These are phyloP conservation scores for Platanthera guangdongensis DNA, from an alignment of 106 monocot species.

Conservation along the genomic window DNA sequence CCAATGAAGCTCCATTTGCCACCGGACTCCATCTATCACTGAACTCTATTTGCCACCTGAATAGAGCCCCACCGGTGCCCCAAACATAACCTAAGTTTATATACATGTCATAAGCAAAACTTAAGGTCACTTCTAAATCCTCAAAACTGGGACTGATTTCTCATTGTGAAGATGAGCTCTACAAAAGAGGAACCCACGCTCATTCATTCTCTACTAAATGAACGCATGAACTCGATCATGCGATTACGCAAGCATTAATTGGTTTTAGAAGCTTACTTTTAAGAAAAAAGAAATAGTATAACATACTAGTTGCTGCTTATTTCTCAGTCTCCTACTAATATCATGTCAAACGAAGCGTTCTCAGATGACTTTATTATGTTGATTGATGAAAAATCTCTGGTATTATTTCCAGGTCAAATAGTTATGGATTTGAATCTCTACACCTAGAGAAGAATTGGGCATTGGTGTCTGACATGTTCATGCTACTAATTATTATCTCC, in stretches of 20 bases:
- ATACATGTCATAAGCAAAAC: too few species aligned
- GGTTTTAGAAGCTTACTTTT: too few species aligned
- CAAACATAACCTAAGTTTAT: too few species aligned
- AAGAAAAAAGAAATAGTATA: not conserved
- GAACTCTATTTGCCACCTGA: not conserved
- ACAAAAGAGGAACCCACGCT: too few species aligned
- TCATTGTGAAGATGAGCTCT: too few species aligned
- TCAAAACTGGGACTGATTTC: too few species aligned
- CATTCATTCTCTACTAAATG: too few species aligned
- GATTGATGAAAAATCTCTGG: not conserved
- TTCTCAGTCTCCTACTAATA: not conserved
- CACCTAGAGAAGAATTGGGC: not conserved
- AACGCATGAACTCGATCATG: too few species aligned
- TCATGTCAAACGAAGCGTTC: not conserved
- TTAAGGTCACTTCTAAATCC: too few species aligned
- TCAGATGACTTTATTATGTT: not conserved
- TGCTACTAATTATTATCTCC: not conserved
- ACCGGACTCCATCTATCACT: too few species aligned
- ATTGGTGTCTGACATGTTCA: not conserved
- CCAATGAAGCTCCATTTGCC: not conserved
- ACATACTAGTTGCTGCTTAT: not conserved
- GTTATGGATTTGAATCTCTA: not conserved
- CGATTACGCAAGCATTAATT: too few species aligned
- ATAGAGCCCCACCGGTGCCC: too few species aligned
- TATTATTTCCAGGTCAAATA: not conserved